phyloP scores from a whole-genome alignment of 108 stramenopile genomes.

The Epithemia pelagica region DNA sequence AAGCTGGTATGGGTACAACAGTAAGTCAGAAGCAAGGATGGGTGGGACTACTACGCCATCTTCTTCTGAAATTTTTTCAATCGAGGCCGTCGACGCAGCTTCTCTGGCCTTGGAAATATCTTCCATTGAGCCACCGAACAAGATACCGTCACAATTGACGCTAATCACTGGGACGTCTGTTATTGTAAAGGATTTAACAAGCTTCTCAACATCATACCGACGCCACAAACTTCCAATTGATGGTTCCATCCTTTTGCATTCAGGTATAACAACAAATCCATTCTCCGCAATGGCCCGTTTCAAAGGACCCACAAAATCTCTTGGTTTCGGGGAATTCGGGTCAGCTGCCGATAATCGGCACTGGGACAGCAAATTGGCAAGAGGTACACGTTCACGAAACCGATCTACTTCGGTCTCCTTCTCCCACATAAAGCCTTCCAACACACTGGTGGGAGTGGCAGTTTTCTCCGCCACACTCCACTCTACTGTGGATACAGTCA shows the following conservation, averaged over 20 bases:
- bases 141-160: constrained; percentile 74
- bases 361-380: constrained; percentile 67
- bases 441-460: constrained; percentile 54
- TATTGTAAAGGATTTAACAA: constrained; percentile 48
- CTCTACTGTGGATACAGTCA: constrained; percentile 77
- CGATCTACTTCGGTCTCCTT: constrained; percentile 87
- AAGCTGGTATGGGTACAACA: constrained; percentile 83
- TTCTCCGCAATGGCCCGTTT: constrained; percentile 27
- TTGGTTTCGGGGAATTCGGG: constrained; percentile 55
- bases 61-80: constrained; percentile 33
- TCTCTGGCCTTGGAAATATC: constrained; percentile 58
- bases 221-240: constrained; percentile 65
- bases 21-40: constrained; percentile 71
- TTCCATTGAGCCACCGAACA: constrained; percentile 76
- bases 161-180: constrained; percentile 53
- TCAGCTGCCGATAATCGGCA: constrained; percentile 47
- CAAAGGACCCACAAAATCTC: constrained; percentile 73
- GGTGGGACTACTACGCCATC: constrained; percentile 67
- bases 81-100: constrained; percentile 37
- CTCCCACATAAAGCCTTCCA: constrained; percentile 89
- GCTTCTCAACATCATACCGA: constrained; percentile 60
- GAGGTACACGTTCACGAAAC: constrained; percentile 69
- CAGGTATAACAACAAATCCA: constrained; percentile 74
- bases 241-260: constrained; percentile 79
- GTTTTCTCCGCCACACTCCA: constrained; percentile 86